These are phyloP conservation scores for Talaromyces sp. DNA, from an alignment of 2,329 filamentous ascomycete genomes.

Conservation along the genomic window DNA sequence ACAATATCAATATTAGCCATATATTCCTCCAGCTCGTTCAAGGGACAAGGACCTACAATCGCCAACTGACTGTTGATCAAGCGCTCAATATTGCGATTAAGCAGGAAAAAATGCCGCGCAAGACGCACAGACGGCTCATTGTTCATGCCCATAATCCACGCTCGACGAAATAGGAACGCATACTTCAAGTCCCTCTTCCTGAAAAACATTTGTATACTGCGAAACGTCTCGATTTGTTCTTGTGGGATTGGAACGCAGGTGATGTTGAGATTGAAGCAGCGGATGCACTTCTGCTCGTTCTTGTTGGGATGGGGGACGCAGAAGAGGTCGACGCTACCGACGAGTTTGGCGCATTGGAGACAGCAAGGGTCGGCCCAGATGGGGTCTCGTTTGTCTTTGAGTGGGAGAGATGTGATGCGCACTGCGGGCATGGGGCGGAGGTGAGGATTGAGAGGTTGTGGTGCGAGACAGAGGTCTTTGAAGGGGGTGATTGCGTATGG, in stretches of 20 bases:
- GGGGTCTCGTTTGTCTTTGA: background rate
- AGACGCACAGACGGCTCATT: background rate
- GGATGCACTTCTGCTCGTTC: background rate
- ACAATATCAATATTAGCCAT: background rate
- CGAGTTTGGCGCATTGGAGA: conserved; percentile 1
- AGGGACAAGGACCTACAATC: background rate
- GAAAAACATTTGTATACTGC: background rate
- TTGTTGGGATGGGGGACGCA: background rate
- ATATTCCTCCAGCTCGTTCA: background rate
- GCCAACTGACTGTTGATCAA: background rate
- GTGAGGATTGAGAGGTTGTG: background rate
- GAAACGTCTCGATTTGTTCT: background rate
- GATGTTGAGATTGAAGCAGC: conserved; percentile 1
- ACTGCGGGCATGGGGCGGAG: background rate
- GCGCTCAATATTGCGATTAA: conserved; percentile 1
- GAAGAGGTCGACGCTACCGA: background rate
- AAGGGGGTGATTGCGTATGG: background rate
- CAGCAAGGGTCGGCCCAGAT: background rate
- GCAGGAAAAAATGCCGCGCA: background rate
- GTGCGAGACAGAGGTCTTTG: background rate
- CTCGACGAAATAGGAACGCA: background rate
- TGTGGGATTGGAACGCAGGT: background rate
- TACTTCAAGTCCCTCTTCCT: background rate
- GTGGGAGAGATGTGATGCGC: background rate
- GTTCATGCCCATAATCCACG: background rate